Evolutionary conservation across 805 yeast genomes (phyloP), one percentile per base, ranked within the genome.

Genomic region (Candida parachauliodes): DNA sequence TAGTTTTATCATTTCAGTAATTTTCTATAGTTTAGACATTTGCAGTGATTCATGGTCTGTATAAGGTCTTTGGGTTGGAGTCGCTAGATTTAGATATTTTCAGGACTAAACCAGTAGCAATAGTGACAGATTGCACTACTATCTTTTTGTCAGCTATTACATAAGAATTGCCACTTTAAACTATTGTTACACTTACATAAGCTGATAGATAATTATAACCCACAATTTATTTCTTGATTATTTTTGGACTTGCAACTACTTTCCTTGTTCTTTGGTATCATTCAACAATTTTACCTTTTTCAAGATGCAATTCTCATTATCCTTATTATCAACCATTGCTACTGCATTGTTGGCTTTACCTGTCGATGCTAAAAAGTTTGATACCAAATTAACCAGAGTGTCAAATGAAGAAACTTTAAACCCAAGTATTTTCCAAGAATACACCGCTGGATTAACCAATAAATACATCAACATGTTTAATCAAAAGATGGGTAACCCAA

Each of bases 321-420:
- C 72, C 18, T 58, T 67, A 18, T 59, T 74, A 45, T 54, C 73
- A 32, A 52, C 77, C 24, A 51, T 73, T 45, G 75, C 76, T 38
- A 52, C 63, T 40, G 56, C 62, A 22, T 51, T 63, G 37, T 47
- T 68, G 24, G 60, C 67, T 10, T 45, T 20, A 55, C 16, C 33
- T 16, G 74, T 59, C 15, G 70, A 74, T 29, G 82, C 78, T 34
- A 77, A 70, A 44, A 66, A 65, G 11, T 77, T 70, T 58, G 66
- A 73, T 32, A 76, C 82, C 32, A 74, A 75, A 49, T 72, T 83
- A 53, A 70, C 74, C 52, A 81, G 79, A 61, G 68, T 73, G 26
- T 74, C 86, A 4, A 57, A 71, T 22, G 79, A 72, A 30, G 82
- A 79, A 42, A 71, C 76, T 31, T 64, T 79, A 46, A 68, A 72